Conservation (phyloP, 257 asterid genomes). For the Solanum pennellii region DNA sequence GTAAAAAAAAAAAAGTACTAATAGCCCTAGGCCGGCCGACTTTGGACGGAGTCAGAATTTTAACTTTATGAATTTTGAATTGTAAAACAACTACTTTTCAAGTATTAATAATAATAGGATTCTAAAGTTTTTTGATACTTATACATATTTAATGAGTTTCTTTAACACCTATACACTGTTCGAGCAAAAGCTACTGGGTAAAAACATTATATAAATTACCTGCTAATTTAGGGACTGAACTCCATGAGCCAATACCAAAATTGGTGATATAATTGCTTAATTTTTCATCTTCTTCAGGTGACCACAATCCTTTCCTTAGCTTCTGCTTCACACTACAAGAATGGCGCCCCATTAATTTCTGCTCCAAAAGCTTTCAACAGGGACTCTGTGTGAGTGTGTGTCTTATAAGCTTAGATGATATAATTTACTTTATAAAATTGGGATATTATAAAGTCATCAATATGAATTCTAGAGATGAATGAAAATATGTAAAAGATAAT, state of each 20-base stretch:
- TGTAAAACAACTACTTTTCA: neutral
- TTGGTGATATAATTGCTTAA: slow-evolving; percentile 47
- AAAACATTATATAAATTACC: slow-evolving; percentile 15
- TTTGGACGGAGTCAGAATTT: neutral
- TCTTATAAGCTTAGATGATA: neutral
- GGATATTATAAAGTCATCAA: neutral
- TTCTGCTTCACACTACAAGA: slow-evolving; percentile 59
- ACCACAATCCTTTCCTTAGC: slow-evolving; percentile 85
- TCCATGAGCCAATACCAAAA: slow-evolving; percentile 92
- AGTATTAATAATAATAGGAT: neutral
- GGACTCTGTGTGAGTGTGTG: neutral
- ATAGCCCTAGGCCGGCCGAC: neutral
- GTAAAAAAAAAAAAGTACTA: neutral
- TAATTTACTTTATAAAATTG: neutral
- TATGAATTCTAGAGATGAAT: neutral
- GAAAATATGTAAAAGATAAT: neutral
- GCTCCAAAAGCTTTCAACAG: neutral
- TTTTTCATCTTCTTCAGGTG: slow-evolving; percentile 89
- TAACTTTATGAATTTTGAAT: neutral
- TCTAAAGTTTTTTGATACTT: neutral
- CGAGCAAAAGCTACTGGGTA: neutral
- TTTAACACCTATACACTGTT: neutral
- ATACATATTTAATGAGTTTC: neutral
- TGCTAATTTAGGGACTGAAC: slow-evolving; percentile 83
- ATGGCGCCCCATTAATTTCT: slow-evolving; percentile 46